Evolutionary conservation across 164 flowering plant species (phyloP).

Genomic region (Aristolochia californica): DNA sequence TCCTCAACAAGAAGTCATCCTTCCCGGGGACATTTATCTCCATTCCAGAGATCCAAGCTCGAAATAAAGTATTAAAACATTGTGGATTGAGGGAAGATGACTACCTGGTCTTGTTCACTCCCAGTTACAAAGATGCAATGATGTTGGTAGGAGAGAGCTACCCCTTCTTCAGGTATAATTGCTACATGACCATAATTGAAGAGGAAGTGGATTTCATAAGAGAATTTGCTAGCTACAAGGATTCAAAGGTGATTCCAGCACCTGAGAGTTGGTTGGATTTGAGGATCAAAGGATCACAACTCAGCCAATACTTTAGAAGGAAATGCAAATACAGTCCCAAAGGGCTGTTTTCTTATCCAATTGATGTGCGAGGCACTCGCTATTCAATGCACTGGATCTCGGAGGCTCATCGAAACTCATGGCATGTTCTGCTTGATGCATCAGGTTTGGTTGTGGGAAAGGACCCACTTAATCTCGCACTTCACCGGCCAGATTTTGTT

Average conservation of each 20-base stretch:
- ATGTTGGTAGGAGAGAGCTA: conserved; percentile 74
- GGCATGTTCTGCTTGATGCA: conserved; percentile 75
- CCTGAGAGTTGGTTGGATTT: conserved; percentile 62
- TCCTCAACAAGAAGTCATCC: conserved; percentile 53
- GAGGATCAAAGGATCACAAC: conserved; percentile 20
- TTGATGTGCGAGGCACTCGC: conserved; percentile 42
- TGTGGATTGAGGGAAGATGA: conserved; percentile 59
- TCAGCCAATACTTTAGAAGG: conserved; percentile 62
- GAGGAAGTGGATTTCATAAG: conserved; percentile 38
- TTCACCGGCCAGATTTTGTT: conserved; percentile 68
- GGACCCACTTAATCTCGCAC: conserved; percentile 45
- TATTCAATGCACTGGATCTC: conserved; percentile 81
- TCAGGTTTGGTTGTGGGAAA: conserved; percentile 41
- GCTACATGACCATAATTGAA: conserved; percentile 18
- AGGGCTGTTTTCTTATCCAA: conserved; percentile 64
- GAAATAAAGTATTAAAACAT: conserved; percentile 47
- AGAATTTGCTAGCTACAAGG: conserved; percentile 50
- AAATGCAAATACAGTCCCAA: conserved; percentile 59
- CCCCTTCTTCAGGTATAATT: conserved; percentile 42
- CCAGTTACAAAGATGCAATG: conserved; percentile 51
- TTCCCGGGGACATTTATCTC: conserved; percentile 63
- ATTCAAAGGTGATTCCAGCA: conserved; percentile 44
- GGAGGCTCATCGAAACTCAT: conserved; percentile 62
- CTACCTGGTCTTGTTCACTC: conserved; percentile 53
- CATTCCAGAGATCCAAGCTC: conserved; percentile 65